Base-by-base conservation (phyloP, 306 rosid genomes). In the Glycine latifolia region DNA sequence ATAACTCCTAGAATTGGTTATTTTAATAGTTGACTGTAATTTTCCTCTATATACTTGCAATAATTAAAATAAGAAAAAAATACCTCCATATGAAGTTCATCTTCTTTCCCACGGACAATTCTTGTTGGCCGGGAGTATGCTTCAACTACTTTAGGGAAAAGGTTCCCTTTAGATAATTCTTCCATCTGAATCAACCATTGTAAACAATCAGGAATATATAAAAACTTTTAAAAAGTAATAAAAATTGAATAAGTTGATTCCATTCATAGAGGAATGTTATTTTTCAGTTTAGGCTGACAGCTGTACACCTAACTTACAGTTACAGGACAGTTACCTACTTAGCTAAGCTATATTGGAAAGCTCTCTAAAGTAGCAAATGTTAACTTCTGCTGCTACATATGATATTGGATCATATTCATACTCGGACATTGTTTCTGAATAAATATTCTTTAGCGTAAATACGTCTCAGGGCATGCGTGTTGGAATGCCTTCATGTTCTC, bases 61-160 rank as follows among this genome's bases (percentile, higher is more conserved):
- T 43, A 4, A 69, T 43, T 61, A 41, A 20, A 75, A 56, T 68
- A 80, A 73, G 17, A 15, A 44, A 77, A 31, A 16, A 6, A 47
- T 87, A 92, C 98, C 97, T 91, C 88, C 17, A 16, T 37, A 68
- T 88, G 60, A 81, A 85, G 63, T 75, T 86, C 88, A 59, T 82
- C 81, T 37, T 92, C 91, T 88, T 93, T 95, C 72, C 97, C 99
- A 12, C 95, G 94, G 48, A 91, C 97, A 85, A 95, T 95, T 91
- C 99, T 91, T 13, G 97, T 91, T 5, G 97, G 99, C 39, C 97
- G 87, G 66, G 97, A 92, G 91, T 92, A 95, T 71, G 97, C 97
- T 88, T 95, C 99, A 68, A 92, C 89, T 37, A 95, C 90, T 84
- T 88, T 95, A 33, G 92, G 88, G 68, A 92, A 88, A 85, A 90